Percentiles rank a stretch among this genome's conserved stretches.
These are phyloP conservation scores for Pneumocystis canis DNA, from an alignment of 1,139 yeast species.

Conservation along the genomic window DNA sequence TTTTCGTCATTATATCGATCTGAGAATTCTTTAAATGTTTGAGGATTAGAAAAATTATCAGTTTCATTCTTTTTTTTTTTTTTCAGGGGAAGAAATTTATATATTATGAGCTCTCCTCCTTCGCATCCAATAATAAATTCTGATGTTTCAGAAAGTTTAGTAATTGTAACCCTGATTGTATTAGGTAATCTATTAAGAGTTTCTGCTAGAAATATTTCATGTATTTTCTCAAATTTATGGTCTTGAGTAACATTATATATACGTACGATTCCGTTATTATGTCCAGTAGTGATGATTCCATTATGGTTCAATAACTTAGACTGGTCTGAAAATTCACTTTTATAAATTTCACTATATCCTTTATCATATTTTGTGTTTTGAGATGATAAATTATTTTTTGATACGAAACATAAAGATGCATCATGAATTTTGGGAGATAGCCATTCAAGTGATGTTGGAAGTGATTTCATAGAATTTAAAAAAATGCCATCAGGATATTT, in stretches of 20 bases:
- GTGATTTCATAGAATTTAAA: not conserved
- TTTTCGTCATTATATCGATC: not conserved
- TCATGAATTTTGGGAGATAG: not conserved
- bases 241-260: not conserved
- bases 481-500: constrained; percentile 23
- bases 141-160: not conserved
- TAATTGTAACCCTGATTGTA: not conserved
- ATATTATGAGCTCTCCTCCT: not conserved
- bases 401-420: not conserved
- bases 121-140: not conserved
- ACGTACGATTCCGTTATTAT: not conserved
- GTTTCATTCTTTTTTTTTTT: not conserved
- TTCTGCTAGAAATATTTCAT: not conserved
- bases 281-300: not conserved
- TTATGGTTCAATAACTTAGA: not conserved
- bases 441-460: constrained; percentile 2
- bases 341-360: not conserved
- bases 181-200: not conserved
- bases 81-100: not conserved
- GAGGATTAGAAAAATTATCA: not conserved
- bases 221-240: not conserved
- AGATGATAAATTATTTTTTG: not conserved
- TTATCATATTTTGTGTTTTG: not conserved
- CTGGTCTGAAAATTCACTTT: not conserved
- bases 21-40: not conserved